Conservation (phyloP, 2,329 filamentous ascomycete species). For the Didymosphaeria variabile region DNA sequence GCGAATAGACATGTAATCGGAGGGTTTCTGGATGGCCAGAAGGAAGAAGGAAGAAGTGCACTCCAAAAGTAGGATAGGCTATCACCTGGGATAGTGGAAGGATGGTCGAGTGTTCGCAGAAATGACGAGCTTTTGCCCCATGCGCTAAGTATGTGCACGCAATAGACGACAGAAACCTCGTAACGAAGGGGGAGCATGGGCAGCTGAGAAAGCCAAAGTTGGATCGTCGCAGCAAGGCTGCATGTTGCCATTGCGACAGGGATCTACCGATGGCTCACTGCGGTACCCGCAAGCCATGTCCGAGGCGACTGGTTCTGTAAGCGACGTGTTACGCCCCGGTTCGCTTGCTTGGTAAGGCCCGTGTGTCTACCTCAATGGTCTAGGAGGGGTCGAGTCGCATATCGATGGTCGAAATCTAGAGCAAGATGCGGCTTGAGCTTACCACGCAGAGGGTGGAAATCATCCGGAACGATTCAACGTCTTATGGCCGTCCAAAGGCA, state of each 20-base stretch:
- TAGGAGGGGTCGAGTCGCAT: background rate
- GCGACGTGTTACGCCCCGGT: slow-evolving; percentile 4
- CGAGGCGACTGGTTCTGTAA: slow-evolving; percentile 1
- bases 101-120: background rate
- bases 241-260: background rate
- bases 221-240: background rate
- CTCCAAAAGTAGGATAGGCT: too few relatives aligned
- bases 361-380: background rate
- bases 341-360: background rate
- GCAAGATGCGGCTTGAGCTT: background rate
- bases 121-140: background rate
- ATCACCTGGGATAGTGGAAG: background rate
- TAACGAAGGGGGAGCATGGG: background rate
- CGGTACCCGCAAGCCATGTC: slow-evolving; percentile 3
- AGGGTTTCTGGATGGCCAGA: background rate
- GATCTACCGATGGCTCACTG: slow-evolving; percentile 11
- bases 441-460: background rate
- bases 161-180: background rate
- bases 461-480: background rate
- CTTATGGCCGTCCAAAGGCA: background rate
- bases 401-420: background rate
- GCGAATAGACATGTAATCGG: background rate
- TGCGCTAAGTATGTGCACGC: background rate
- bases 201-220: background rate
- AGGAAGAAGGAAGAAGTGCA: too few relatives aligned